Evolutionary conservation across 495 filamentous ascomycete genomes (phyloP).

Genomic region (Trichoderma erinaceum): DNA sequence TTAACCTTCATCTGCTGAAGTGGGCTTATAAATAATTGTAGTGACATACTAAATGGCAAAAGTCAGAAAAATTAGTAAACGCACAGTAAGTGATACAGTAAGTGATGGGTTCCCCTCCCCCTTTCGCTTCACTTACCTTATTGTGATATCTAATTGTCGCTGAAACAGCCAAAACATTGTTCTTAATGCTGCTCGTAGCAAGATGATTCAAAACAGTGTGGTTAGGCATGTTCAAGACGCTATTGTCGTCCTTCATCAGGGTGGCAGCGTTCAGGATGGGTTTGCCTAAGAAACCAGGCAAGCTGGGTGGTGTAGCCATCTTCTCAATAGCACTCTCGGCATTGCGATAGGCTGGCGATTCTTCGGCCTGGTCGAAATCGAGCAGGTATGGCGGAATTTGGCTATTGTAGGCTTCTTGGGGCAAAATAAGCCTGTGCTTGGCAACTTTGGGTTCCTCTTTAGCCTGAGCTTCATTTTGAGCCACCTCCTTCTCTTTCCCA

Average conservation of each 20-base stretch:
- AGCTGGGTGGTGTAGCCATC: constrained; percentile 72
- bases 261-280: constrained; percentile 87
- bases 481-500: constrained; percentile 22
- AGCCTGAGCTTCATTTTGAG: constrained; percentile 25
- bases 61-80: constrained; percentile 17
- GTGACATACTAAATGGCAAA: constrained; percentile 72
- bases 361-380: constrained; percentile 79
- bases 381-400: constrained; percentile 77
- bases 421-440: constrained; percentile 36
- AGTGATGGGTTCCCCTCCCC: not conserved
- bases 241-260: constrained; percentile 94
- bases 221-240: constrained; percentile 91
- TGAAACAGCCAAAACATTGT: constrained; percentile 90
- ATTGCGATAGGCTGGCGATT: constrained; percentile 60
- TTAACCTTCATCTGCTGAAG: constrained; percentile 26
- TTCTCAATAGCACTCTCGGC: constrained; percentile 63
- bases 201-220: constrained; percentile 96
- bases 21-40: constrained; percentile 95
- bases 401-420: constrained; percentile 46
- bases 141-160: constrained; percentile 93
- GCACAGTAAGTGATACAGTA: not conserved
- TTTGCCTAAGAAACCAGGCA: constrained; percentile 89
- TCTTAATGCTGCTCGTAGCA: constrained; percentile 97
- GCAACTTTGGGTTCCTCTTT: constrained; percentile 31
- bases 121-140: constrained; percentile 57